phyloP scores from a whole-genome alignment of 2,329 filamentous ascomycete genomes.

The Apiospora kogelbergensis region DNA sequence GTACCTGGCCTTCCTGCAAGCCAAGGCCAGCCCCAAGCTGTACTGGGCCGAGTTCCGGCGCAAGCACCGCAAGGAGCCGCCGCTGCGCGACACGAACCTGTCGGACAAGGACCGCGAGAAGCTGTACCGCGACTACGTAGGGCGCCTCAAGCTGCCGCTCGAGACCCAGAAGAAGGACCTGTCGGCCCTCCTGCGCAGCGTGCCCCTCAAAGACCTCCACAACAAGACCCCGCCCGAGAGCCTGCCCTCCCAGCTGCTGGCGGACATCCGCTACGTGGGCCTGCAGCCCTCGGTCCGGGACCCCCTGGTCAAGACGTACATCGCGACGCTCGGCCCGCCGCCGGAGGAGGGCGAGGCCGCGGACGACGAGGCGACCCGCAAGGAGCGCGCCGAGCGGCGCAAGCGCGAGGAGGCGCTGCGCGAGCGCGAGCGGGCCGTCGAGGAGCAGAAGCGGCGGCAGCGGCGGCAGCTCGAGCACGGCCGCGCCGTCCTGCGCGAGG shows the following conservation, averaged over 20 bases:
- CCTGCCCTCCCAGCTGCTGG: constrained; percentile 62
- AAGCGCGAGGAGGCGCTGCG: constrained; percentile 66
- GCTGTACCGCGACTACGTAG: constrained; percentile 73
- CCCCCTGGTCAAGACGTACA: constrained; percentile 63
- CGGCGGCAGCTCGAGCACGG: constrained; percentile 59
- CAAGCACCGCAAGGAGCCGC: constrained; percentile 79
- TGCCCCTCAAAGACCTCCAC: constrained; percentile 60
- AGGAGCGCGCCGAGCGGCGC: constrained; percentile 49
- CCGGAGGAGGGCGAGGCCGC: constrained; percentile 43
- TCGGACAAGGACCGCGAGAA: constrained; percentile 78
- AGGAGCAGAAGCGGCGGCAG: constrained; percentile 62
- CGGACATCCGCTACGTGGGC: constrained; percentile 70
- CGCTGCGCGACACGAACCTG: constrained; percentile 74
- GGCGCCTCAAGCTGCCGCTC: constrained; percentile 63
- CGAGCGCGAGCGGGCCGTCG: constrained; percentile 61
- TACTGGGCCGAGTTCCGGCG: constrained; percentile 98
- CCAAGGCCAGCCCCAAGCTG: constrained; percentile 82
- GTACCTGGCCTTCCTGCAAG: constrained; percentile 79
- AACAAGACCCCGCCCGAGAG: constrained; percentile 53
- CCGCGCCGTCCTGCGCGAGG: constrained; percentile 61
- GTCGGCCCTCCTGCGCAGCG: constrained; percentile 60
- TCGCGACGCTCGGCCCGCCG: constrained; percentile 62
- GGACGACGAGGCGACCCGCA: constrained; percentile 51
- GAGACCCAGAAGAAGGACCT: constrained; percentile 70
- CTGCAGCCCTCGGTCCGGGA: constrained; percentile 63